A percentile compares a stretch with the other conserved stretches of the same genome.
Evolutionary conservation across 2,329 filamentous ascomycete species (phyloP).

Genomic region (Fusarium sp.): DNA sequence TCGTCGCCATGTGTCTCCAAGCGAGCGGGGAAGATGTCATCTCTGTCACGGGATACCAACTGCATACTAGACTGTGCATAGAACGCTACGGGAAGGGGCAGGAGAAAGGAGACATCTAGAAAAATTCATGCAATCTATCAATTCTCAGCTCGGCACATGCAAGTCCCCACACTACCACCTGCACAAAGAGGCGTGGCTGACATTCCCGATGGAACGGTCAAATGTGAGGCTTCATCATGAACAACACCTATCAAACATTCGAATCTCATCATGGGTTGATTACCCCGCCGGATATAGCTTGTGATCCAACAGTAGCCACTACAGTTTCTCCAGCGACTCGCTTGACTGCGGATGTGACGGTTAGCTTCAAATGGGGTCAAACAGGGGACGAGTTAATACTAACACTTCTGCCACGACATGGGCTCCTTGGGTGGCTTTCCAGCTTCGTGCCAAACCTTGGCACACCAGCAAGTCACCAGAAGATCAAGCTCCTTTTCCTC

Average conservation of each 20-base stretch:
- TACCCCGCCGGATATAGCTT: background rate
- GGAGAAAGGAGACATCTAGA: background rate
- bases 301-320: background rate
- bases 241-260: background rate
- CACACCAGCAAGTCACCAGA: slow-evolving; percentile 43
- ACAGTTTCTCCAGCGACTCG: background rate
- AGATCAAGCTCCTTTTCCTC: slow-evolving; percentile 41
- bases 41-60: background rate
- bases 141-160: background rate
- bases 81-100: background rate
- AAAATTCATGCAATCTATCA: background rate
- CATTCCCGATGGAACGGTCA: background rate
- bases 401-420: slow-evolving; percentile 6
- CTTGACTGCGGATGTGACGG: background rate
- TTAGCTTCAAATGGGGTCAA: background rate
- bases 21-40: background rate
- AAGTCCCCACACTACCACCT: background rate
- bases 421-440: slow-evolving; percentile 29
- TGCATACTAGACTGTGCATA: background rate
- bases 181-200: background rate
- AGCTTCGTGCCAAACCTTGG: slow-evolving; percentile 40
- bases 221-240: background rate
- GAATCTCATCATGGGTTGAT: background rate
- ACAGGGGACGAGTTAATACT: background rate
- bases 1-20: background rate